Conservation (phyloP, 2,329 filamentous ascomycete genomes). For the Polychaeton citri region DNA sequence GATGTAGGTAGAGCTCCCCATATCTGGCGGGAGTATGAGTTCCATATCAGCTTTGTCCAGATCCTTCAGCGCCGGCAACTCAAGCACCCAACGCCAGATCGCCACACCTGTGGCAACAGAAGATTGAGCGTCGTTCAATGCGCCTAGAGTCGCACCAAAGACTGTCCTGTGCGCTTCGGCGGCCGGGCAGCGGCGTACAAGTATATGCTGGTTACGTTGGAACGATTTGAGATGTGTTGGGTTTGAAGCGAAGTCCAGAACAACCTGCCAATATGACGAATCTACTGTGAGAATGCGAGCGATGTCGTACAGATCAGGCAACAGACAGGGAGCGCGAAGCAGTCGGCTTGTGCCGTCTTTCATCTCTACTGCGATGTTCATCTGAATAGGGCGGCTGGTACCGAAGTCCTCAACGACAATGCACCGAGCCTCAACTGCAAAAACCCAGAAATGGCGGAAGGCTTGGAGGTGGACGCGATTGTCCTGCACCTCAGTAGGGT, state of each 20-base stretch:
- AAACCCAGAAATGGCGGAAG: constrained; percentile 92
- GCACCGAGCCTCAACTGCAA: constrained; percentile 81
- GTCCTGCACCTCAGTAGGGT: constrained; percentile 78
- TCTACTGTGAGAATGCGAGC: constrained; percentile 47
- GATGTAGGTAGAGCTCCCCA: constrained; percentile 30
- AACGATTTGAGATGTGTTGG: constrained; percentile 52
- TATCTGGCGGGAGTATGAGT: constrained; percentile 27
- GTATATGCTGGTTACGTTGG: constrained; percentile 55
- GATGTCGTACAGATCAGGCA: constrained; percentile 53
- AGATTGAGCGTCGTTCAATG: constrained; percentile 49
- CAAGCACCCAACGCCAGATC: constrained; percentile 65
- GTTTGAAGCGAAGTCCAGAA: constrained; percentile 57
- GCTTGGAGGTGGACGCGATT: constrained; percentile 92
- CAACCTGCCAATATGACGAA: constrained; percentile 67
- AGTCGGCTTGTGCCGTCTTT: constrained; percentile 13
- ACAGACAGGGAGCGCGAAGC: constrained; percentile 42
- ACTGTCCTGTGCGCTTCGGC: constrained; percentile 36
- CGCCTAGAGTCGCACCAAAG: constrained; percentile 62
- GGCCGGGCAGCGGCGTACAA: constrained; percentile 52
- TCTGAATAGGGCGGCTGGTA: constrained; percentile 61
- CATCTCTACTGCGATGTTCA: constrained; percentile 17
- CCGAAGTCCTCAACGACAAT: constrained; percentile 78
- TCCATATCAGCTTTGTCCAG: constrained; percentile 51
- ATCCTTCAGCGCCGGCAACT: constrained; percentile 38
- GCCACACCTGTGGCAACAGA: constrained; percentile 14